A percentile compares a stretch with the other conserved stretches of the same genome.
phyloP scores from a whole-genome alignment of 1,284 basidiomycete species.

The Cryptococcus sp. region DNA sequence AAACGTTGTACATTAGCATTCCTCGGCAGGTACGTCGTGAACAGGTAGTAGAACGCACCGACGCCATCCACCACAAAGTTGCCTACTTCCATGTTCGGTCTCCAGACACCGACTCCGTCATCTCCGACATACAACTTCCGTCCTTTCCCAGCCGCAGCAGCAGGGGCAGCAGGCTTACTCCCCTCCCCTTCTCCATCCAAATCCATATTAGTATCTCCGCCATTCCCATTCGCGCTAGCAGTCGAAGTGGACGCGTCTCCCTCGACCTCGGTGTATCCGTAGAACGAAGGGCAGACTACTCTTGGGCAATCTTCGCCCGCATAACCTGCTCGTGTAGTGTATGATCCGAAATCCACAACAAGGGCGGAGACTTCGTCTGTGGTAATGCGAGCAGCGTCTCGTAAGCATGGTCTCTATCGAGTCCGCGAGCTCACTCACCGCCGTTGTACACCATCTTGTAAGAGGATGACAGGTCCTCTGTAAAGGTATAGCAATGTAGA shows the following conservation, averaged over 20 bases:
- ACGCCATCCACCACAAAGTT: constrained; percentile 85
- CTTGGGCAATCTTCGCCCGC: constrained; percentile 97
- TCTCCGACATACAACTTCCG: constrained; percentile 83
- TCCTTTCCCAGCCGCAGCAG: constrained; percentile 50
- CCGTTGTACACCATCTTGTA: constrained; percentile 51
- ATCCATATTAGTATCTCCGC: constrained; percentile 41
- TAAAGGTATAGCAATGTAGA: not conserved
- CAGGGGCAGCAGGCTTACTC: constrained; percentile 22
- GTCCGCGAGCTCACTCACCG: constrained; percentile 24
- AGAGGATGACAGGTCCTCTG: not conserved
- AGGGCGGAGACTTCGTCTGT: constrained; percentile 75
- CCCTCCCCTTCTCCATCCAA: constrained; percentile 7
- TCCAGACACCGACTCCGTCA: constrained; percentile 88
- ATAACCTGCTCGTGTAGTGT: constrained; percentile 88
- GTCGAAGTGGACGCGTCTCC: constrained; percentile 21
- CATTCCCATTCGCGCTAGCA: constrained; percentile 8
- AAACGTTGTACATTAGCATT: not conserved
- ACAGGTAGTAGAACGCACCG: constrained; percentile 59
- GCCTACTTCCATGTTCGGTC: constrained; percentile 79
- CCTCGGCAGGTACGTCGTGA: not conserved
- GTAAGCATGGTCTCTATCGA: too few relatives aligned
- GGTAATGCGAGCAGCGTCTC: not conserved
- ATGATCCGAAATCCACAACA: constrained; percentile 91
- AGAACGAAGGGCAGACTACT: constrained; percentile 84
- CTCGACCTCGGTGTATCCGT: constrained; percentile 67